Percentiles rank a stretch among this genome's conserved stretches.
These are phyloP conservation scores for Lachancea nothofagi DNA, from an alignment of 805 yeast genomes.

Conservation along the genomic window DNA sequence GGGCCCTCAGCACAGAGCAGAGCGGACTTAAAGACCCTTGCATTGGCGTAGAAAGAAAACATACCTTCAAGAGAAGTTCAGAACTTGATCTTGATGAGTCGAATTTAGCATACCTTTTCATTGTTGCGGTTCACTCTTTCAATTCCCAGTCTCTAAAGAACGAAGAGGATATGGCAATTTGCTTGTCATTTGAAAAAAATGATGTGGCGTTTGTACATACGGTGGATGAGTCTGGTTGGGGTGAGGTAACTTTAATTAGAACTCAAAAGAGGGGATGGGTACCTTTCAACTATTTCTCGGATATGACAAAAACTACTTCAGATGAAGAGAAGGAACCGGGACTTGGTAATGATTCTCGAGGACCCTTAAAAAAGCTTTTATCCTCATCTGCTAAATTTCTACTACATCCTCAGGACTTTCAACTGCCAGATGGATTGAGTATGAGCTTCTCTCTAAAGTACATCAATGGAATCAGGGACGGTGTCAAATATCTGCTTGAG, in stretches of 20 bases:
- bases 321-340: background rate
- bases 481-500: slow-evolving; percentile 58
- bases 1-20: background rate
- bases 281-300: slow-evolving; percentile 72
- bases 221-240: slow-evolving; percentile 82
- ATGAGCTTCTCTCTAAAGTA: slow-evolving; percentile 51
- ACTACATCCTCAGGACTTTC: slow-evolving; percentile 54
- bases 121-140: slow-evolving; percentile 54
- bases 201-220: slow-evolving; percentile 75
- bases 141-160: slow-evolving; percentile 55
- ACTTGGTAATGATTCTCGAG: slow-evolving; percentile 33
- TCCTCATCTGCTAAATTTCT: slow-evolving; percentile 62
- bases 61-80: slow-evolving; percentile 21
- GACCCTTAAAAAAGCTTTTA: slow-evolving; percentile 51
- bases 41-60: slow-evolving; percentile 12
- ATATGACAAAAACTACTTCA: slow-evolving; percentile 31
- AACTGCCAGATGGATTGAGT: slow-evolving; percentile 30
- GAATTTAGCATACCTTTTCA: slow-evolving; percentile 49
- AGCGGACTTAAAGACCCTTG: background rate
- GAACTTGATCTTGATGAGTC: slow-evolving; percentile 31
- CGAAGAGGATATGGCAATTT: slow-evolving; percentile 62
- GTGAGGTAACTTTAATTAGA: slow-evolving; percentile 69
- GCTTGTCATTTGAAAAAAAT: slow-evolving; percentile 62
- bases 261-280: slow-evolving; percentile 74
- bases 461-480: slow-evolving; percentile 66